These are phyloP conservation scores for Knufia petricola DNA, from an alignment of 2,329 filamentous ascomycete genomes.

Conservation along the genomic window DNA sequence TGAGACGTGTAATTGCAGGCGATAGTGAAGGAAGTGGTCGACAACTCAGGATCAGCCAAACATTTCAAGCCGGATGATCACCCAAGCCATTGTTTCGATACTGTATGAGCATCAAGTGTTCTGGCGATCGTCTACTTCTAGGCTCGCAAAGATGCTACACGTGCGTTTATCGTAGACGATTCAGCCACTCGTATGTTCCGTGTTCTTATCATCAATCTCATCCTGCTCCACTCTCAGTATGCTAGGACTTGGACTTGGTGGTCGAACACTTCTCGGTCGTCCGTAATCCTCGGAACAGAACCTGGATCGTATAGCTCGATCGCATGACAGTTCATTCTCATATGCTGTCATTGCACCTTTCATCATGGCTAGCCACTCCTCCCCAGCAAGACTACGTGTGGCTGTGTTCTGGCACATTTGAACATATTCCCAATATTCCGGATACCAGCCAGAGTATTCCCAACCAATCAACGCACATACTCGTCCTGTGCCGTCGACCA, in stretches of 20 bases:
- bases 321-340: conserved; percentile 19
- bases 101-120: too few species aligned
- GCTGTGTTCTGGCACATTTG: conserved; percentile 22
- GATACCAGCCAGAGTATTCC: conserved; percentile 26
- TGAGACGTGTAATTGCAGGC: too few species aligned
- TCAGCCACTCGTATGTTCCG: conserved; percentile 20
- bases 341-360: conserved; percentile 17
- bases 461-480: conserved; percentile 25
- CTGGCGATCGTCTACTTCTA: too few species aligned
- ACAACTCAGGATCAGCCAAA: too few species aligned
- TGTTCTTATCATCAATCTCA: conserved; percentile 21
- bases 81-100: too few species aligned
- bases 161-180: not conserved
- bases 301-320: conserved; percentile 16
- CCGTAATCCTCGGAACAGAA: conserved; percentile 20
- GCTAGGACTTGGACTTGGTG: conserved; percentile 18
- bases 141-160: too few species aligned
- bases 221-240: conserved; percentile 14
- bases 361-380: conserved; percentile 21
- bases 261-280: conserved; percentile 17
- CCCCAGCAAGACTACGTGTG: conserved; percentile 12
- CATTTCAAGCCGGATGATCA: too few species aligned
- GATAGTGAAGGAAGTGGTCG: too few species aligned
- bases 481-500: conserved; percentile 22
- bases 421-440: conserved; percentile 27